A percentile compares a stretch with the other conserved stretches of the same genome.
Conservation (phyloP, 2,329 filamentous ascomycete genomes). For the Apiospora saccharicola region DNA sequence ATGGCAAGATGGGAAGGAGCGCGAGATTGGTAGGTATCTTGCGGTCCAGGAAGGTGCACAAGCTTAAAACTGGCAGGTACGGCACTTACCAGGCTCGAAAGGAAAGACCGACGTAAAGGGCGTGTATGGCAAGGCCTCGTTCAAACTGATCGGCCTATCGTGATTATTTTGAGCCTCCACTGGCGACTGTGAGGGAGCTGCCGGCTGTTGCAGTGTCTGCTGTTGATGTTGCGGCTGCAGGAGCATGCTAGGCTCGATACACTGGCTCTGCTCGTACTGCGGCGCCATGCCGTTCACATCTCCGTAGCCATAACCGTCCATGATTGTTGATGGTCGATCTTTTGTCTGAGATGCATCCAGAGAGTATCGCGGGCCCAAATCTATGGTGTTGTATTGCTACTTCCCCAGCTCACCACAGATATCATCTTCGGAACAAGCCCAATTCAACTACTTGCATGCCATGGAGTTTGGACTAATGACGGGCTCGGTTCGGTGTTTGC, state of each 20-base stretch:
- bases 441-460: slow-evolving; percentile 10
- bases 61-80: slow-evolving; percentile 28
- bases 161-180: slow-evolving; percentile 18
- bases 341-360: background rate
- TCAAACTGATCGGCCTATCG: slow-evolving; percentile 65
- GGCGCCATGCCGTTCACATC: slow-evolving; percentile 39
- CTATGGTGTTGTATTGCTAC: slow-evolving; percentile 19
- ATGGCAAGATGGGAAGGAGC: background rate
- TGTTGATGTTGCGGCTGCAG: slow-evolving; percentile 28
- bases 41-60: slow-evolving; percentile 18
- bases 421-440: slow-evolving; percentile 9
- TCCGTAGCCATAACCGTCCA: slow-evolving; percentile 12
- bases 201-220: background rate
- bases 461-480: slow-evolving; percentile 1
- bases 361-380: background rate
- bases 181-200: background rate
- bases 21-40: background rate
- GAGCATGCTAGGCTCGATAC: slow-evolving; percentile 30
- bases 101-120: slow-evolving; percentile 83
- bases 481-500: slow-evolving; percentile 6
- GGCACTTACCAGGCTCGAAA: slow-evolving; percentile 72
- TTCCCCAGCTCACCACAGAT: slow-evolving; percentile 19
- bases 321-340: background rate
- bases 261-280: slow-evolving; percentile 31
- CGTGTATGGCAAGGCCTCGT: slow-evolving; percentile 82